Percentiles rank a stretch among this genome's conserved stretches.
Conservation (phyloP, 2,329 filamentous ascomycete species). For the Ceratocystiopsis sp. region DNA sequence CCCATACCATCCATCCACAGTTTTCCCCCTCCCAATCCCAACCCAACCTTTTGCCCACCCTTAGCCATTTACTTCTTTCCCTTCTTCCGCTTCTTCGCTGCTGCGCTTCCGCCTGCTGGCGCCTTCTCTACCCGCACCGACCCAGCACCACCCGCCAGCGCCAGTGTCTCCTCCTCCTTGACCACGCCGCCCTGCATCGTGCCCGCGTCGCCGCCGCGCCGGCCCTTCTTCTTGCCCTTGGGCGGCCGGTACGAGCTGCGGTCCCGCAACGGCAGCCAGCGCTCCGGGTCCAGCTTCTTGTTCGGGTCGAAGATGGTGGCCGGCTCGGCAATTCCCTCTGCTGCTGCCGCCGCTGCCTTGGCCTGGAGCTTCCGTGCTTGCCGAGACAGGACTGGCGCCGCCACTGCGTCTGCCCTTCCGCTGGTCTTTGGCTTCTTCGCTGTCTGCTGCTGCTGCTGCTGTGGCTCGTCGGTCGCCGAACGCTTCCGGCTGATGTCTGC, state of each 20-base stretch:
- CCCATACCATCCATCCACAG: neutral
- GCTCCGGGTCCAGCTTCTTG: slow-evolving; percentile 73
- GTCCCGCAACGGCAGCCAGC: slow-evolving; percentile 85
- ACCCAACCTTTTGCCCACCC: neutral
- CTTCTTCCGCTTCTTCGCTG: slow-evolving; percentile 23
- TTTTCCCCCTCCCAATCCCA: neutral
- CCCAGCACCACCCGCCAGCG: slow-evolving; percentile 45
- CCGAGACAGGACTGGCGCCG: slow-evolving; percentile 35
- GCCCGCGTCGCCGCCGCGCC: slow-evolving; percentile 32
- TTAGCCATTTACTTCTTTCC: slow-evolving; percentile 19
- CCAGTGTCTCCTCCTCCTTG: slow-evolving; percentile 52
- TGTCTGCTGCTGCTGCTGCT: slow-evolving; percentile 9
- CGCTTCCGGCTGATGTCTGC: slow-evolving; percentile 27
- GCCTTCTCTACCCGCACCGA: slow-evolving; percentile 48
- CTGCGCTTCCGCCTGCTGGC: slow-evolving; percentile 10
- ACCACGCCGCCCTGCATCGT: slow-evolving; percentile 79
- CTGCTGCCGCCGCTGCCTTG: slow-evolving; percentile 10
- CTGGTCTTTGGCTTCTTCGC: slow-evolving; percentile 7
- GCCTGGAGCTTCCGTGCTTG: slow-evolving; percentile 9
- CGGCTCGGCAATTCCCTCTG: slow-evolving; percentile 16
- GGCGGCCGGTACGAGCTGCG: slow-evolving; percentile 78
- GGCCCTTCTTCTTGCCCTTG: slow-evolving; percentile 75
- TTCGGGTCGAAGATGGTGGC: slow-evolving; percentile 43
- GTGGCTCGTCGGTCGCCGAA: slow-evolving; percentile 22
- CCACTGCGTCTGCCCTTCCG: neutral